Evolutionary conservation across 192 early-diverging fungal genomes (phyloP).

Genomic region (Linnemannia elongata): DNA sequence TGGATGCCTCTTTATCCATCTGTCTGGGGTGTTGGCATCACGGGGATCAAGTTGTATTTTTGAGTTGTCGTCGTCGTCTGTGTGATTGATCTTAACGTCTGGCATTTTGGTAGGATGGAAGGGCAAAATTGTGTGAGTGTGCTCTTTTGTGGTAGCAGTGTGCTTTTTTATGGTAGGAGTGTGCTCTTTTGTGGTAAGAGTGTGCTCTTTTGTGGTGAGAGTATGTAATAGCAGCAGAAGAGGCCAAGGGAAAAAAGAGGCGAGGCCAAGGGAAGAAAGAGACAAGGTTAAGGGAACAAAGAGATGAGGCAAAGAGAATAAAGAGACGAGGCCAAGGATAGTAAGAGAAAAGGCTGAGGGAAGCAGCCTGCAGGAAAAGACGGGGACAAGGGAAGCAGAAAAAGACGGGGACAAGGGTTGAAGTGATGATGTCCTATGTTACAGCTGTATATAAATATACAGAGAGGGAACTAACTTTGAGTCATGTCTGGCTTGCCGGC

Average conservation of each 20-base stretch:
- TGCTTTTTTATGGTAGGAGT: background rate
- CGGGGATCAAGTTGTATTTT: constrained; percentile 38
- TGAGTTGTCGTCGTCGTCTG: constrained; percentile 23
- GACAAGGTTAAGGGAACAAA: background rate
- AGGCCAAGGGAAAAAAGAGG: background rate
- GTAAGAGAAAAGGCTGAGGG: background rate
- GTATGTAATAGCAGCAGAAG: background rate
- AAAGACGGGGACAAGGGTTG: background rate
- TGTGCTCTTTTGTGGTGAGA: background rate
- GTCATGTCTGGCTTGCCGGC: background rate
- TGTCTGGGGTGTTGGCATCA: constrained; percentile 62
- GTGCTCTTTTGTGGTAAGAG: background rate
- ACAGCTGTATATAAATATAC: constrained; percentile 10
- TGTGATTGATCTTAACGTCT: background rate
- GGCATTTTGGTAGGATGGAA: background rate
- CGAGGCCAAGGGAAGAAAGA: background rate
- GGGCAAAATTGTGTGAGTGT: background rate
- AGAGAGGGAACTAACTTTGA: background rate
- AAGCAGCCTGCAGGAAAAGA: background rate
- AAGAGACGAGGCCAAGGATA: no score
- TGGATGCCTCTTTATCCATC: constrained; percentile 62
- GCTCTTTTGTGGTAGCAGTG: background rate
- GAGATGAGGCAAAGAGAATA: background rate
- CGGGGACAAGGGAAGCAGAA: background rate
- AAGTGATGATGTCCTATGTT: background rate